phyloP scores from a whole-genome alignment of 2,329 filamentous ascomycete genomes.

The Westerdykella sp. region DNA sequence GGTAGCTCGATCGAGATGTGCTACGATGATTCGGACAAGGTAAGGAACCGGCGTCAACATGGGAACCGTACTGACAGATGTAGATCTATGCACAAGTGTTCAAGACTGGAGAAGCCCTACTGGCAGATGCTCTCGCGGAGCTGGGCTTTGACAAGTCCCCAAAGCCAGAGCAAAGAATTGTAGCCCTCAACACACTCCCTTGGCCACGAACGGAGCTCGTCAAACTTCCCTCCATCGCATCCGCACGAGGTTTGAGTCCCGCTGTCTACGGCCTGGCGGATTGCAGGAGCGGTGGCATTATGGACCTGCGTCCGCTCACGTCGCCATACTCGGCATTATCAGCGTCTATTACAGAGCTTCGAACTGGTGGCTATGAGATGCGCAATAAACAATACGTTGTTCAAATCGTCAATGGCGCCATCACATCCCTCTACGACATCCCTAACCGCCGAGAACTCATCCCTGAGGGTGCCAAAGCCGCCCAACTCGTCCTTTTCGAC shows the following conservation, averaged over 20 bases:
- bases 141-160: constrained; percentile 56
- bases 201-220: constrained; percentile 76
- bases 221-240: constrained; percentile 44
- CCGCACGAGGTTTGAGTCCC: constrained; percentile 15
- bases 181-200: constrained; percentile 77
- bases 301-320: constrained; percentile 28
- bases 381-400: constrained; percentile 72
- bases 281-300: constrained; percentile 41
- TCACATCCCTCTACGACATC: constrained; percentile 78
- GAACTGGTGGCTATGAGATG: constrained; percentile 65
- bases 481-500: constrained; percentile 90
- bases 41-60: constrained; percentile 12
- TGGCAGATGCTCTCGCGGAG: constrained; percentile 61
- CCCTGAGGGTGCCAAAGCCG: constrained; percentile 65
- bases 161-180: constrained; percentile 42
- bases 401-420: constrained; percentile 65
- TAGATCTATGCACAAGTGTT: constrained; percentile 76
- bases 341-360: constrained; percentile 47
- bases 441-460: constrained; percentile 70
- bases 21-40: constrained; percentile 87
- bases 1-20: constrained; percentile 97
- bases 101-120: constrained; percentile 63
- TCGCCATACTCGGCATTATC: constrained; percentile 21
- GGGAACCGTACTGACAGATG: constrained; percentile 13
- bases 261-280: constrained; percentile 37